These are phyloP conservation scores for Parmelia sp. DNA, from an alignment of 495 filamentous ascomycete species.

Conservation along the genomic window DNA sequence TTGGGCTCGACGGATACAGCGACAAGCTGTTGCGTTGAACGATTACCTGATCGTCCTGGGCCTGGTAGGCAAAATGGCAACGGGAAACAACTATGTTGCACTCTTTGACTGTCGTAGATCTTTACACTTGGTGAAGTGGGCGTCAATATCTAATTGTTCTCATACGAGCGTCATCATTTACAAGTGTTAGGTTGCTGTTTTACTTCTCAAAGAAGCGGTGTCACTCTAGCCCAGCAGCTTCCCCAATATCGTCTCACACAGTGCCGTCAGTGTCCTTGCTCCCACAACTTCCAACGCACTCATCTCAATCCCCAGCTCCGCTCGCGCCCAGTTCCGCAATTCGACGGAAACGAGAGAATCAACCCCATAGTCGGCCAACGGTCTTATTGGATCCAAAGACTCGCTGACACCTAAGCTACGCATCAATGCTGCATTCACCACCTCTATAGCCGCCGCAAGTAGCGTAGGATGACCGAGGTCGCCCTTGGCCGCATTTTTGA, in stretches of 20 bases:
- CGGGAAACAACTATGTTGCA: too few species aligned
- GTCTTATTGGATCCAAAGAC: neutral
- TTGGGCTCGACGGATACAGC: too few species aligned
- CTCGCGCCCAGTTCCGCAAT: neutral
- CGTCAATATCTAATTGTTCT: too few species aligned
- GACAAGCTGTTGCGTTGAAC: too few species aligned
- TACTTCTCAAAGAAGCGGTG: too few species aligned
- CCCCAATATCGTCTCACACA: neutral
- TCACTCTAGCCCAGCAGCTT: too few species aligned
- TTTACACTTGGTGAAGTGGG: too few species aligned
- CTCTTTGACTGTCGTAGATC: too few species aligned
- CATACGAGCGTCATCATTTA: too few species aligned
- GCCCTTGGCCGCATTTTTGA: neutral
- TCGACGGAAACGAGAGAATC: neutral
- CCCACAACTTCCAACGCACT: neutral
- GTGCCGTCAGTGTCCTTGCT: neutral
- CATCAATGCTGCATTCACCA: neutral
- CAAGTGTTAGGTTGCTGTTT: too few species aligned
- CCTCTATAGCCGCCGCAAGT: neutral
- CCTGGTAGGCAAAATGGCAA: too few species aligned
- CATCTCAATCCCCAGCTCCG: neutral
- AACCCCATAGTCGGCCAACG: neutral
- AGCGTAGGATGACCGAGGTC: neutral
- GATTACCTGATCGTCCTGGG: too few species aligned
- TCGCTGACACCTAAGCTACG: neutral